Conservation (phyloP, 176 grass and related monocot genomes). For the Eleusine indica region DNA sequence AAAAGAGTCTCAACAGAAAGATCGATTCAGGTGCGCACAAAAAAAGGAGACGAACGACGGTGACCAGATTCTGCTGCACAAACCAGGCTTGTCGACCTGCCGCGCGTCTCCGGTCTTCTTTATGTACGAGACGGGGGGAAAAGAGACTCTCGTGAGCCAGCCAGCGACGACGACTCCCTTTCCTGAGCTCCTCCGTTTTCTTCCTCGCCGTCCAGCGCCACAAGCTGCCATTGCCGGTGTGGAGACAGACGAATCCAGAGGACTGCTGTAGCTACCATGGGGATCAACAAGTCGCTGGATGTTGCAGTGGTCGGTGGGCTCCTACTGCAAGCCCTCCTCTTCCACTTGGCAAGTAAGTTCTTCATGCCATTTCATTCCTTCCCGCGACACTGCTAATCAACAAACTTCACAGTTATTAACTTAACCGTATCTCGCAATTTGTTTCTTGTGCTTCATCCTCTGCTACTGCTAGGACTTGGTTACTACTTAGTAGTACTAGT, state of each 20-base stretch:
- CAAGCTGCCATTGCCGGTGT: neutral
- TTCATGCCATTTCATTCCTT: neutral
- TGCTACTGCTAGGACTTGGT: neutral
- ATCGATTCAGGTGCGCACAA: neutral
- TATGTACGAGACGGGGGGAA: slow-evolving; percentile 3
- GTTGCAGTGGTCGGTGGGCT: slow-evolving; percentile 5
- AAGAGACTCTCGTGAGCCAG: slow-evolving; percentile 13
- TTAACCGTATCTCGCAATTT: neutral
- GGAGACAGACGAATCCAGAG: neutral
- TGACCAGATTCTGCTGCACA: slow-evolving; percentile 36
- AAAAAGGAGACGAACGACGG: neutral
- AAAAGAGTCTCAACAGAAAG: neutral
- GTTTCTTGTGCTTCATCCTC: neutral
- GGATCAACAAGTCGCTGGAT: neutral
- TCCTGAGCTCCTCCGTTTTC: neutral
- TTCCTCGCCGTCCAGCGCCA: neutral
- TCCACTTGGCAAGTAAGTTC: slow-evolving; percentile 53
- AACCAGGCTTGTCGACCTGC: neutral
- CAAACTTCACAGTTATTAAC: neutral
- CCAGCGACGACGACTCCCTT: slow-evolving; percentile 24
- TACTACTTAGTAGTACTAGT: neutral
- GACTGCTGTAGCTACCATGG: slow-evolving; percentile 14
- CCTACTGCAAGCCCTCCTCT: slow-evolving; percentile 32
- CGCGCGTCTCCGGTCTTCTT: neutral
- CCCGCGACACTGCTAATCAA: neutral